phyloP scores from a whole-genome alignment of 2,329 filamentous ascomycete species.

The Coniochaeta ligniaria region DNA sequence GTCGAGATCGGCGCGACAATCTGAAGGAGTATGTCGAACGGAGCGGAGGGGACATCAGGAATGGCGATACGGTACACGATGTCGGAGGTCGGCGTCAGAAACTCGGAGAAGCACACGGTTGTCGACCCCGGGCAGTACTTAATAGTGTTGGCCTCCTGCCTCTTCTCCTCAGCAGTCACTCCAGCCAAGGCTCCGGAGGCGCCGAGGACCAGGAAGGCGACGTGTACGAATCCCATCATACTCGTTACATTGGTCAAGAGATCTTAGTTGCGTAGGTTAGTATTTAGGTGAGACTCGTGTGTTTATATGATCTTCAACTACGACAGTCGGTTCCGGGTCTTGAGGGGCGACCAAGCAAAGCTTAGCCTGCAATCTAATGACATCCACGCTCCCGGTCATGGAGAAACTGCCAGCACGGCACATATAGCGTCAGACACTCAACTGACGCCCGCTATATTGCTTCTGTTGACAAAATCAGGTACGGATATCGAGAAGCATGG shows the following conservation, averaged over 20 bases:
- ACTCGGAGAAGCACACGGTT: conserved; percentile 19
- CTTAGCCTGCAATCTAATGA: neutral
- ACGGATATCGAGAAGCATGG: neutral
- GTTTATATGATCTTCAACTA: neutral
- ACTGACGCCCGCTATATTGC: neutral
- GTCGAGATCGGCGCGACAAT: conserved; percentile 24
- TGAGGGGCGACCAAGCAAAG: neutral
- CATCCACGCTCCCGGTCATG: neutral
- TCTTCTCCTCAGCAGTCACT: neutral
- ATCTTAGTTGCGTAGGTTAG: neutral
- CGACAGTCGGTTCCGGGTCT: neutral
- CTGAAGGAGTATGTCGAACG: conserved; percentile 28
- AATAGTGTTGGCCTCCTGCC: neutral
- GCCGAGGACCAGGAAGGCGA: neutral
- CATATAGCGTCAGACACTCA: neutral
- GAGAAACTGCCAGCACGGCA: neutral
- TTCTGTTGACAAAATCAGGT: neutral
- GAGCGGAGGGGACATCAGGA: conserved; percentile 19
- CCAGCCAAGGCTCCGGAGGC: neutral
- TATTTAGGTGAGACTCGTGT: neutral
- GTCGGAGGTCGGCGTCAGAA: conserved; percentile 10
- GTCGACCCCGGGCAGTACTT: conserved; percentile 17
- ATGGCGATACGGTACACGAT: conserved; percentile 20
- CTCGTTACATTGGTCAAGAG: neutral
- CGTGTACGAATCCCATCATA: neutral